Conservation (phyloP, 495 filamentous ascomycete species). For the Neurospora discreta region DNA sequence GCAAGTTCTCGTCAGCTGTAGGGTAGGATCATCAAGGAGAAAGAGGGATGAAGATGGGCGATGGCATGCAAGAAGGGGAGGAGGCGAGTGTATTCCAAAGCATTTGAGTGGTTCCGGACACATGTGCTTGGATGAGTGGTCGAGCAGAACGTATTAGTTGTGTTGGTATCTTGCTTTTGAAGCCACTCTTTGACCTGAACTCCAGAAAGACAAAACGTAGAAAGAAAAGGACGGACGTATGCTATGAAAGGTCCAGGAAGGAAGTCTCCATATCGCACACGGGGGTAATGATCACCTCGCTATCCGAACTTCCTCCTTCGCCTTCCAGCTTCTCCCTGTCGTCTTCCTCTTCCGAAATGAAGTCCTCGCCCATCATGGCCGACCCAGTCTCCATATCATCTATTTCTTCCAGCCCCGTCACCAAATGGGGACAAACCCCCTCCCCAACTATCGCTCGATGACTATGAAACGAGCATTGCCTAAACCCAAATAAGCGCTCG, state of each 20-base stretch:
- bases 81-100: too few species aligned
- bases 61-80: background rate
- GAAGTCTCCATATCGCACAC: constrained; percentile 16
- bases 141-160: background rate
- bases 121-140: background rate
- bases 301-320: constrained; percentile 6
- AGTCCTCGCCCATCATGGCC: background rate
- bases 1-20: background rate
- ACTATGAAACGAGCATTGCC: constrained; percentile 38
- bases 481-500: constrained; percentile 37
- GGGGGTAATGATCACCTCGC: constrained; percentile 12
- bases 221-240: background rate
- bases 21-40: background rate
- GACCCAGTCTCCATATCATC: background rate
- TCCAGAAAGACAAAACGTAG: background rate
- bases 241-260: constrained; percentile 16
- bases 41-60: background rate
- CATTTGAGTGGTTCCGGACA: background rate
- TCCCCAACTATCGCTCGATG: constrained; percentile 34
- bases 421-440: constrained; percentile 28
- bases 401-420: background rate
- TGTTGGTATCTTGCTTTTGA: background rate
- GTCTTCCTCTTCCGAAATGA: background rate
- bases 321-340: constrained; percentile 5
- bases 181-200: background rate